These are phyloP conservation scores for Aspergillus arachidicola DNA, from an alignment of 2,329 filamentous ascomycete genomes.

Conservation along the genomic window DNA sequence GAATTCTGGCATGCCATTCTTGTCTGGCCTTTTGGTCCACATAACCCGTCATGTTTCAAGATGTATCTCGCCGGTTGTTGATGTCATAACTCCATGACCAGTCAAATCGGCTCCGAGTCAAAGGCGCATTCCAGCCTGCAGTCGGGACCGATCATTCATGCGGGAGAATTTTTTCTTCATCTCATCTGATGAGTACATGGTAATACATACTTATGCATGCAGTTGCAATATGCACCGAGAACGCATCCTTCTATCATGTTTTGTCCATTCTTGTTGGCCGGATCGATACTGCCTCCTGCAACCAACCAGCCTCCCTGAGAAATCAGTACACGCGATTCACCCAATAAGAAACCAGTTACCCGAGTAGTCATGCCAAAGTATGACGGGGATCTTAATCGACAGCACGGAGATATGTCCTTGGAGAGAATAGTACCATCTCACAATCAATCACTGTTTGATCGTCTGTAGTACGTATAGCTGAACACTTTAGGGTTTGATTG, in stretches of 20 bases:
- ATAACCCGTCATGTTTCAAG: background rate
- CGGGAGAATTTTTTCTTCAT: constrained; percentile 2
- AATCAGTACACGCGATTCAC: background rate
- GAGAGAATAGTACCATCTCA: constrained; percentile 9
- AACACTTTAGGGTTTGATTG: no score
- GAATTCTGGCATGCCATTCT: background rate
- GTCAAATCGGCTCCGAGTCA: constrained; percentile 5
- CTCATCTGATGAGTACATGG: constrained; percentile 7
- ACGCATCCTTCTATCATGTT: background rate
- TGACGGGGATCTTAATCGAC: background rate
- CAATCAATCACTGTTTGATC: background rate
- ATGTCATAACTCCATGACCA: constrained; percentile 2
- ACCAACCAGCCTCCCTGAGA: background rate
- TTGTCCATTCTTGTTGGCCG: background rate
- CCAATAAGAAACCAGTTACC: background rate
- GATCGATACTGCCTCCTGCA: background rate
- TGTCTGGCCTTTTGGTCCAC: background rate
- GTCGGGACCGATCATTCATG: background rate
- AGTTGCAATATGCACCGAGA: constrained; percentile 3
- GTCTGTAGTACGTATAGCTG: background rate
- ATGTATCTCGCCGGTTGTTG: background rate
- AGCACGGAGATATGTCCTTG: constrained; percentile 9
- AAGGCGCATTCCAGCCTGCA: background rate
- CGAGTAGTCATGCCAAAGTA: background rate
- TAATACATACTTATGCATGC: background rate